Evolutionary conservation across 768 basidiomycete genomes (phyloP), one percentile per base, ranked within the genome.

Genomic region (Boletus sensibilis): DNA sequence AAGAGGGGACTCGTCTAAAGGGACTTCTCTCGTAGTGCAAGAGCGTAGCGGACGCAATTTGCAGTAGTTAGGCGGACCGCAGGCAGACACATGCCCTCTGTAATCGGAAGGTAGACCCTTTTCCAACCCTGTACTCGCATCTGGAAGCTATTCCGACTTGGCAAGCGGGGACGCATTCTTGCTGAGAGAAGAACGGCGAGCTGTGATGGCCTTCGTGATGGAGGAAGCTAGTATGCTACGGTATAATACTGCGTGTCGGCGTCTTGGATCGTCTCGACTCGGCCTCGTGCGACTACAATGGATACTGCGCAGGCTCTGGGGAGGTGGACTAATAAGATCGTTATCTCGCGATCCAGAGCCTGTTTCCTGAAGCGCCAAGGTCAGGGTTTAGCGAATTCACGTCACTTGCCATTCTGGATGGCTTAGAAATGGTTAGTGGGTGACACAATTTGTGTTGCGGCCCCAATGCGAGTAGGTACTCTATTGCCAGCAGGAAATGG

Each of bases 291-390:
- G 61, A 59, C 9, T 5, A 53, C 35, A 50, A 62, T 39, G 56
- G 59, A 61, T 20, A 16, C 23, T 53, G 29, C n/a, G 41, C 29
- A 48, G 35, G 33, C 23, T 49, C 33, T 52, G 50, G 46, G 52
- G 43, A 18, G 9, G 42, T 1, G 42, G 43, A 31, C 40, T 21
- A 46, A 56, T 45, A 14, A 48, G 65, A 71, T 72, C 63, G 67
- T 44, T 61, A 71, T 71, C 67, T 71, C 57, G 65, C 71, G 69
- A 71, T 71, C 68, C 47, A 18, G 40, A 54, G 64, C 65, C 47
- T 43, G 39, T 46, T 52, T 50, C n/a, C 18, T 52, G 35, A 52
- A 53, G 51, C 65, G 56, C 59, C 39, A 51, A 41, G 57, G 56
- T 33, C 62, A 52, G 59, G 42, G 39, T 50, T 54, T 62, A 50